These are phyloP conservation scores for Eimeria tenella DNA, from an alignment of 169 alveolate genomes.

Conservation along the genomic window DNA sequence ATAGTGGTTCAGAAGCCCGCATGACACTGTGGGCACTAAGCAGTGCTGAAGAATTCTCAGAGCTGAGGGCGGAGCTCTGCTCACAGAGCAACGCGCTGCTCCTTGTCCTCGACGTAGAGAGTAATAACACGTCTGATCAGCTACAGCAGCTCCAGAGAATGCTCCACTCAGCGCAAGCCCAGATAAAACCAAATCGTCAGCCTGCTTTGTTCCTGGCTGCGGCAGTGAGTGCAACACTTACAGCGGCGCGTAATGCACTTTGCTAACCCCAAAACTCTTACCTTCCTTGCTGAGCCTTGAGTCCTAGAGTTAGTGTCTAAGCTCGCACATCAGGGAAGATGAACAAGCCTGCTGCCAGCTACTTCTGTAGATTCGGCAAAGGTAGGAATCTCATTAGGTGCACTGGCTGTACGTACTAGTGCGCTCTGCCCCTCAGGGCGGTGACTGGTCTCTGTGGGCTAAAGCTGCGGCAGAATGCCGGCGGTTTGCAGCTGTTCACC, in stretches of 20 bases:
- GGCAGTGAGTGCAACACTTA: constrained; percentile 13
- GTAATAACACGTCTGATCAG: neutral
- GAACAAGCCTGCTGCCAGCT: too few relatives aligned
- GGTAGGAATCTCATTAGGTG: too few relatives aligned
- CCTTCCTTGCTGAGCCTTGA: neutral
- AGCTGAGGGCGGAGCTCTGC: constrained; percentile 58
- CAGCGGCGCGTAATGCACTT: neutral
- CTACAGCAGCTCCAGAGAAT: constrained; percentile 61
- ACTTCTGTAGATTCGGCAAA: too few relatives aligned
- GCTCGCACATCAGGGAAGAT: too few relatives aligned
- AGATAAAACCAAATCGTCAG: neutral
- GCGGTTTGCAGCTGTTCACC: constrained; percentile 49
- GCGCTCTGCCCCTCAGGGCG: constrained; percentile 16
- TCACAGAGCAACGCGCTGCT: constrained; percentile 51
- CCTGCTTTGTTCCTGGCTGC: constrained; percentile 51
- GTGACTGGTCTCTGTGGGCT: constrained; percentile 30
- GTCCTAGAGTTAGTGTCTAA: neutral
- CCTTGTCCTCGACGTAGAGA: constrained; percentile 53
- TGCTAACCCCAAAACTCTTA: neutral
- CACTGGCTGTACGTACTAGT: too few relatives aligned
- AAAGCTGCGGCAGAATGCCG: constrained; percentile 64
- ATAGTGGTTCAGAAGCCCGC: constrained; percentile 58
- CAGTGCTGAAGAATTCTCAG: constrained; percentile 53
- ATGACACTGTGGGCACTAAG: constrained; percentile 72
- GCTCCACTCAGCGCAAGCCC: neutral